Evolutionary conservation across 2,329 filamentous ascomycete species (phyloP).

Genomic region (Annulohypoxylon truncatum): DNA sequence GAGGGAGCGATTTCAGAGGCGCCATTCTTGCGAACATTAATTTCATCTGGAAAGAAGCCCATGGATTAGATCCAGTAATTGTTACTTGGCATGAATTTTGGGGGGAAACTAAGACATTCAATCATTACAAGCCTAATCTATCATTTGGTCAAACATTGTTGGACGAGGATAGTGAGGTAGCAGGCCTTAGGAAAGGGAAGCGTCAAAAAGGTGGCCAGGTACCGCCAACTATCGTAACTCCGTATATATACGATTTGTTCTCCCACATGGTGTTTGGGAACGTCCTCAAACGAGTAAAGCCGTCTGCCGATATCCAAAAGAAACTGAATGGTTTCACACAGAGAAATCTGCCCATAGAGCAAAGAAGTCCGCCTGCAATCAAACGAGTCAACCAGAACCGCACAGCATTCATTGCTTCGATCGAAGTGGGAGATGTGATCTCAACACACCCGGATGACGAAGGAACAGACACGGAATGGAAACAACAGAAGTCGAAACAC

Average conservation of each 20-base stretch:
- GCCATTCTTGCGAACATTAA: slow-evolving; percentile 68
- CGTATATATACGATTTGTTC: slow-evolving; percentile 74
- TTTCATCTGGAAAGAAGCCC: slow-evolving; percentile 74
- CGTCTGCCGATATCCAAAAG: slow-evolving; percentile 44
- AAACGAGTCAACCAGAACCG: slow-evolving; percentile 24
- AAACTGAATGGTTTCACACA: slow-evolving; percentile 48
- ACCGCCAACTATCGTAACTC: slow-evolving; percentile 73
- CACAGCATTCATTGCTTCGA: slow-evolving; percentile 46
- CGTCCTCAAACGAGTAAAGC: slow-evolving; percentile 57
- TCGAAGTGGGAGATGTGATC: slow-evolving; percentile 62
- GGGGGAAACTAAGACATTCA: slow-evolving; percentile 60
- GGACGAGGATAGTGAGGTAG: not conserved
- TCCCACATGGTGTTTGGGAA: slow-evolving; percentile 69
- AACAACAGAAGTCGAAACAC: slow-evolving; percentile 57
- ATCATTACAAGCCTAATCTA: slow-evolving; percentile 49
- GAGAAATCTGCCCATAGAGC: slow-evolving; percentile 13
- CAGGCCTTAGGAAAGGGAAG: not conserved
- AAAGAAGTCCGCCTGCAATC: slow-evolving; percentile 1
- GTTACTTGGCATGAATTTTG: slow-evolving; percentile 62
- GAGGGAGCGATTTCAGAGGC: slow-evolving; percentile 70
- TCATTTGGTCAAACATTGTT: slow-evolving; percentile 39
- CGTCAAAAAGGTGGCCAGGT: slow-evolving; percentile 13
- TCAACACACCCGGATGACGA: slow-evolving; percentile 59
- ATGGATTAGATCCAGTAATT: slow-evolving; percentile 54
- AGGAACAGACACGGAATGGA: slow-evolving; percentile 67